phyloP scores from a whole-genome alignment of 352 stramenopile genomes.

The Phytopythium montanum region DNA sequence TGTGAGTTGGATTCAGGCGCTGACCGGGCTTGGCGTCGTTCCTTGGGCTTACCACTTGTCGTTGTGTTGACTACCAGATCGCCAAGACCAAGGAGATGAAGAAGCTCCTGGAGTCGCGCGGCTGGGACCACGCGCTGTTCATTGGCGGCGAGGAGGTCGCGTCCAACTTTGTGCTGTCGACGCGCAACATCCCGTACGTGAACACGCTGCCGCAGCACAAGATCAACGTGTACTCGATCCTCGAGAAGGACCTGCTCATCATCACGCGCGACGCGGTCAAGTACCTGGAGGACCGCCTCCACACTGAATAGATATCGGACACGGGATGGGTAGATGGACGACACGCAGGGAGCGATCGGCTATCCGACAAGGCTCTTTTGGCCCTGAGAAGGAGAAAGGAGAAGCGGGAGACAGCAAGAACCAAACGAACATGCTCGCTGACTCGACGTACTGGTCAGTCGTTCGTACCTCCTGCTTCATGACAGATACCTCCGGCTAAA shows the following conservation, averaged over 20 bases:
- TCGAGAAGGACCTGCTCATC: slow-evolving; percentile 86
- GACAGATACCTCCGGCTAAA: slow-evolving; percentile 18
- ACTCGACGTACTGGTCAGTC: neutral
- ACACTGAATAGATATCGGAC: slow-evolving; percentile 56
- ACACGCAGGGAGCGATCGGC: neutral
- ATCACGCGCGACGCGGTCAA: slow-evolving; percentile 84
- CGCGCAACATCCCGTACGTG: slow-evolving; percentile 83
- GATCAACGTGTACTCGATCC: slow-evolving; percentile 90
- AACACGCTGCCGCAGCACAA: slow-evolving; percentile 83
- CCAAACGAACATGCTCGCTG: slow-evolving; percentile 1
- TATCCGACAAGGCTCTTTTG: neutral
- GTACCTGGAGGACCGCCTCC: slow-evolving; percentile 85
- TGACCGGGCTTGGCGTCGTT: neutral
- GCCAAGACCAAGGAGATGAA: slow-evolving; percentile 89
- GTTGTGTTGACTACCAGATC: slow-evolving; percentile 26
- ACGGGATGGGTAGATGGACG: neutral
- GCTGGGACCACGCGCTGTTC: slow-evolving; percentile 87
- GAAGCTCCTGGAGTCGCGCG: slow-evolving; percentile 62
- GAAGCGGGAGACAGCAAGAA: neutral
- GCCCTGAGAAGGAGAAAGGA: neutral
- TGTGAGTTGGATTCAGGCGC: slow-evolving; percentile 27
- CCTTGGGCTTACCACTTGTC: neutral
- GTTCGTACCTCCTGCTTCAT: no score
- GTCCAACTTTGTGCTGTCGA: slow-evolving; percentile 77
- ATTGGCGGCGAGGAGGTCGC: slow-evolving; percentile 70